Base-by-base conservation (phyloP, 352 stramenopile species). In the Elongisporangium undulatum region DNA sequence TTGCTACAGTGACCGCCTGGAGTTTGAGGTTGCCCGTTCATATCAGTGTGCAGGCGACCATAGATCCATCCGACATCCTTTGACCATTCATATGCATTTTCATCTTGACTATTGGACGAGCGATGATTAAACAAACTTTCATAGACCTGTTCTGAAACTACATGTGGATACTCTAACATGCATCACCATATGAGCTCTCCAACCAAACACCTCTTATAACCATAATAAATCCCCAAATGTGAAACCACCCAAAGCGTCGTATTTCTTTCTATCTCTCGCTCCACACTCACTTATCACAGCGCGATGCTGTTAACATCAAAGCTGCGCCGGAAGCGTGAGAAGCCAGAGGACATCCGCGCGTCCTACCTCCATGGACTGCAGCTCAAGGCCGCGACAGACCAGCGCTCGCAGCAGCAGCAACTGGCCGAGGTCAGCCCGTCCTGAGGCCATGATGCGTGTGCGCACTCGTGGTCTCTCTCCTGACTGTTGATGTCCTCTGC, bases 1-100 rank as follows among this genome's bases (percentile, higher is more conserved):
- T 75, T 87, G 78, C 80, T 49, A 85, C 60, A 77, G 16, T 26
- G 20, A 86, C 21, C 62, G 69, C 67, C 77, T 75, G 75, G 63
- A 71, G 81, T 91, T 91, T 89, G 82, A 89, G 79, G 82, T 91
- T 84, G 82, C 79, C 73, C 69, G 77, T 57, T 67, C 73, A 52
- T 65, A 60, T 56, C 63, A 57, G 54, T 91, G 82, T 74, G 82
- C 82, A 79, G 73, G 79, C 76, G 75, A 89, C 66, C 74, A 91
- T 91, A 91, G 67, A 91, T 59, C 65, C 71, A 80, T 81, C 68
- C 58, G 34, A 90, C 75, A 86, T 67, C 52, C 50, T 55, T 5
- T n/a, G 19, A 51, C 17, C 57, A 49, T 19, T 58, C 38, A 45
- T 26, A 38, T 51, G 13, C 15, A 12, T 49, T 22, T 56, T 7